Evolutionary conservation across 768 basidiomycete genomes (phyloP), one percentile per base, ranked within the genome.

Genomic region (Neoboletus magnificus): DNA sequence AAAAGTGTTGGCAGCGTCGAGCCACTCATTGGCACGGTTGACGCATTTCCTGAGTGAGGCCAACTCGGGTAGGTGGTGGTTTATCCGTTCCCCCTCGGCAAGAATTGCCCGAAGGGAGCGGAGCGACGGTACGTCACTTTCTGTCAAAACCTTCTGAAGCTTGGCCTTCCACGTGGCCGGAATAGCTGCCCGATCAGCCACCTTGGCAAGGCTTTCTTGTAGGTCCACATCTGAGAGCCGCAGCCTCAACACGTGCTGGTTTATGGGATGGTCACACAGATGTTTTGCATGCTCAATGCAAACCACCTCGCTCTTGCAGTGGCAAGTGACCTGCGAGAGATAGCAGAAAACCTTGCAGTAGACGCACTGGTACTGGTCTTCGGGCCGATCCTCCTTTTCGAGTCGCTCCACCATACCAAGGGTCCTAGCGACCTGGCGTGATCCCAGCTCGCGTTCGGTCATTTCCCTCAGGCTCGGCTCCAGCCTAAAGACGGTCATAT

Each of bases 281-380:
- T 86, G 76, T 35, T 87, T 78, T 30, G 80, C 80, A 73, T 98
- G 96, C 54, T 95, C 89, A 47, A 90, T 82, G 70, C 97, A 99
- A 13, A 86, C 84, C 33, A 96, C 85, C 59, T 85, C 82, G 50
- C 73, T 82, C 41, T 86, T 86, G 78, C 93, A 94, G 32, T 76
- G 74, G 69, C 93, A 94, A 54, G 83, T 86, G 67, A 98, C 78
- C 66, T 97, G 95, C 2, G 97, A 94, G 40, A 99, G 83, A 71
- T 97, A 98, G 73, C 90, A 94, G 73, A 96, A 98, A 5, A 79
- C 82, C 69, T 97, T 95, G 87, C 97, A 98, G 60, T 89, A 74
- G 48, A 79, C 75, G 79, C 97, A 99, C 71, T 98, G 97, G 71
- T 95, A 96, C 68, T 97, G 93, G 50, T 98, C 95, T 69, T 98